phyloP scores from a whole-genome alignment of 208 protist species.

The Wallacemonas rigidus region DNA sequence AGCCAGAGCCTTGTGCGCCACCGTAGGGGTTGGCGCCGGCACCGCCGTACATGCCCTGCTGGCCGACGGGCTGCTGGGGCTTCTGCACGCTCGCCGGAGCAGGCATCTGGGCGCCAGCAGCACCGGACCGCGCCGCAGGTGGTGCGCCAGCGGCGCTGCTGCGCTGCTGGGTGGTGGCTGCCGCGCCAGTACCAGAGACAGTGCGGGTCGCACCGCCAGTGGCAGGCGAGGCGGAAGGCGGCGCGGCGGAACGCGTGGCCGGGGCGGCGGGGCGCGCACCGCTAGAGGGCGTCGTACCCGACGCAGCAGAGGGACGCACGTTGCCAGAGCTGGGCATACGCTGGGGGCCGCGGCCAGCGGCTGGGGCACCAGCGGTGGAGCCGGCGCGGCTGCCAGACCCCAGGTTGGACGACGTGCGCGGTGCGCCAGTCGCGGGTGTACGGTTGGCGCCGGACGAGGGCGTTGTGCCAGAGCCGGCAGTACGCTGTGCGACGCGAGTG shows the following conservation, averaged over 20 bases:
- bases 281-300: conserved; percentile 5
- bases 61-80: conserved; percentile 8
- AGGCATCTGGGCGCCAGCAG: neutral
- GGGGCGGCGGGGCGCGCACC: neutral
- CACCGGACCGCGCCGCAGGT: neutral
- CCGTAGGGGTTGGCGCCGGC: neutral
- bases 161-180: conserved; percentile 11
- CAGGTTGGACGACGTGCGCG: conserved; percentile 8
- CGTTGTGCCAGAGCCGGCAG: neutral
- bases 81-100: conserved; percentile 21
- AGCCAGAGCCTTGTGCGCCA: conserved; percentile 8
- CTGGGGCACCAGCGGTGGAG: neutral
- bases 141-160: neutral
- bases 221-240: neutral
- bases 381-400: conserved; percentile 2
- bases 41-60: neutral
- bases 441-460: neutral
- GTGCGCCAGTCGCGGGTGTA: neutral
- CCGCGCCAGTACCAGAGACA: conserved; percentile 15
- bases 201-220: neutral
- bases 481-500: conserved; percentile 11
- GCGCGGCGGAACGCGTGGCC: neutral
- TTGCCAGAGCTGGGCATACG: conserved; percentile 15
- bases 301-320: conserved; percentile 1
- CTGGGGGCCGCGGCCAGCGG: neutral